Base-by-base conservation (phyloP, 768 basidiomycete species). In the Saitozyma podzolica region DNA sequence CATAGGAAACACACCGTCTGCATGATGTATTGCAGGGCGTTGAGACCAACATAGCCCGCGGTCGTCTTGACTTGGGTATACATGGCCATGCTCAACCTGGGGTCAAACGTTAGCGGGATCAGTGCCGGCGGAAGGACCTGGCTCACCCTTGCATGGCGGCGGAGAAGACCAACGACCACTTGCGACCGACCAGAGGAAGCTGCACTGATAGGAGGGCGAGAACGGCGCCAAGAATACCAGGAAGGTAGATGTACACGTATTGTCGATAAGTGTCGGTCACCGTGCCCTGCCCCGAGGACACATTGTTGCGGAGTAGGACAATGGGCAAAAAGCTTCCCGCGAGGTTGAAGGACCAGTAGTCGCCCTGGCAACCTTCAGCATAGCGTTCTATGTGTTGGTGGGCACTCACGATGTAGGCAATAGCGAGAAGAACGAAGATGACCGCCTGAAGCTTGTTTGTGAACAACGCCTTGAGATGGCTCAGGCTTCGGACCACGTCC, bases 251-350 rank as follows among this genome's bases (percentile, higher is more conserved):
- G 66, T 72, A 70, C 55, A 79, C 60, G 70, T 80, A 80, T 54
- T 78, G 72, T 6, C 69, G 62, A 64, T 81, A 82, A 0, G 80
- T 81, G 45, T 76, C 78, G 60, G 71, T 68, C 59, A 80, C 76
- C 0, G 70, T 67, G 16, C 56, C 66, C 16, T 53, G 40, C 8
- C 67, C 66, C 7, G 61, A 63, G 37, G 69, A 69, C 56, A 76
- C 67, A 55, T 78, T 80, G 66, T 75, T 73, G n/a, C 70, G 69
- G 19, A 73, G 72, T 0, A 81, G 70, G 40, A 80, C 75, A 50
- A 81, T 69, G 13, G 81, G 78, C 9, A 81, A 63, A 69, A 74
- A 80, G 9, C 73, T 67, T n/a, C 80, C 79, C 0, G 78, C 75
- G 10, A 78, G 68, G 48, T 73, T 74, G 73, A 77, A 80, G 0